A percentile compares a stretch with the other conserved stretches of the same genome.
These are phyloP conservation scores for Vaccinium macrocarpon DNA, from an alignment of 148 eudicot genomes.

Conservation along the genomic window DNA sequence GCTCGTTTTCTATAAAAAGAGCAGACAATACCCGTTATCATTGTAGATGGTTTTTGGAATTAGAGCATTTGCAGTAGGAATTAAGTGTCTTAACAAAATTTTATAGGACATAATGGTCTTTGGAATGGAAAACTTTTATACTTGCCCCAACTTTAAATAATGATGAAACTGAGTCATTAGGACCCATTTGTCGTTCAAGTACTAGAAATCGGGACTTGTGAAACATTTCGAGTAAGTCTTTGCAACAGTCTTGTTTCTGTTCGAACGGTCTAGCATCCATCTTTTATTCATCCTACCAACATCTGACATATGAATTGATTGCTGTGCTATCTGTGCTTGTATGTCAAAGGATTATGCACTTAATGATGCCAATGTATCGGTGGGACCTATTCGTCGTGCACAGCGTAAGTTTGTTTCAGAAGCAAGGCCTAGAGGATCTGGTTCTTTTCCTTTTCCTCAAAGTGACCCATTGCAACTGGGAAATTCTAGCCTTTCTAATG, in stretches of 20 bases:
- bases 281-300: neutral
- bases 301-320: constrained; percentile 10
- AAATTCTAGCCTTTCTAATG: constrained; percentile 20
- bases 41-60: neutral
- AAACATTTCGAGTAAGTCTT: neutral
- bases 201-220: neutral
- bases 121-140: neutral
- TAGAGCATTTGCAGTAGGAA: neutral
- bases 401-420: constrained; percentile 54
- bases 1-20: no score
- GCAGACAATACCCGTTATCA: no score
- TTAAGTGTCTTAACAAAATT: neutral
- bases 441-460: constrained; percentile 33
- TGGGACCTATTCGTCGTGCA: constrained; percentile 70
- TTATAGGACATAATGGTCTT: neutral
- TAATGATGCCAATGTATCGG: constrained; percentile 51
- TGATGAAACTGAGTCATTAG: neutral
- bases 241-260: neutral
- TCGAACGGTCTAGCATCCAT: neutral
- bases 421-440: constrained; percentile 48
- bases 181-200: neutral
- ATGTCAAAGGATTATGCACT: constrained; percentile 35
- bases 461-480: constrained; percentile 24
- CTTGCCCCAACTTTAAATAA: no score
- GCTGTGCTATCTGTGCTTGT: constrained; percentile 12